Percentiles rank a stretch among this genome's conserved stretches.
Evolutionary conservation across 352 stramenopile species (phyloP).

Genomic region (Aphanomyces stellatus): DNA sequence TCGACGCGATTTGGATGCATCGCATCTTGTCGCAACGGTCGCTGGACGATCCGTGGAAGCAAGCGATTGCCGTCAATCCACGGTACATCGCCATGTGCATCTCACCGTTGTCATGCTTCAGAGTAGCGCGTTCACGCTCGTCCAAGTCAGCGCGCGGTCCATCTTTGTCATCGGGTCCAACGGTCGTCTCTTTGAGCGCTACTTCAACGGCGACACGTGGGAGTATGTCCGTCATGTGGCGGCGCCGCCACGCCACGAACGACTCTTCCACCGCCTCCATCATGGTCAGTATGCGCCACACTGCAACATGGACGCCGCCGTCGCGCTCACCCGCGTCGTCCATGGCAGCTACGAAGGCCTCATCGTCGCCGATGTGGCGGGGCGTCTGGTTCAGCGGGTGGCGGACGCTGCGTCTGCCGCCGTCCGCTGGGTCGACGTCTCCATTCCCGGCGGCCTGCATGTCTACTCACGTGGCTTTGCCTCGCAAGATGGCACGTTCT

Average conservation of each 20-base stretch:
- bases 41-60: background rate
- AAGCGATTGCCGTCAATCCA: background rate
- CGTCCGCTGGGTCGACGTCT: conserved; percentile 1
- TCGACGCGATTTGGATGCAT: background rate
- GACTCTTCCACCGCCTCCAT: background rate
- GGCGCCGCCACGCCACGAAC: background rate
- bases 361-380: background rate
- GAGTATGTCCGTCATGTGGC: background rate
- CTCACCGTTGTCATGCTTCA: background rate
- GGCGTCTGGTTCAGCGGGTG: background rate
- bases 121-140: background rate
- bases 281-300: background rate
- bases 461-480: background rate
- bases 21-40: background rate
- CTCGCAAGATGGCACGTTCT: background rate
- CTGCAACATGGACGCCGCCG: background rate
- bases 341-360: background rate
- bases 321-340: background rate
- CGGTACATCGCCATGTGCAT: background rate
- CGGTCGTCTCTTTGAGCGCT: background rate
- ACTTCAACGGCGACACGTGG: background rate
- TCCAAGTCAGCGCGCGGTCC: background rate
- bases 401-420: background rate
- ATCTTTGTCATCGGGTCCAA: conserved; percentile 4
- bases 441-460: background rate